Percentiles rank a stretch among this genome's conserved stretches.
phyloP scores from a whole-genome alignment of 2,329 filamentous ascomycete species.

The Escovopsis weberi region DNA sequence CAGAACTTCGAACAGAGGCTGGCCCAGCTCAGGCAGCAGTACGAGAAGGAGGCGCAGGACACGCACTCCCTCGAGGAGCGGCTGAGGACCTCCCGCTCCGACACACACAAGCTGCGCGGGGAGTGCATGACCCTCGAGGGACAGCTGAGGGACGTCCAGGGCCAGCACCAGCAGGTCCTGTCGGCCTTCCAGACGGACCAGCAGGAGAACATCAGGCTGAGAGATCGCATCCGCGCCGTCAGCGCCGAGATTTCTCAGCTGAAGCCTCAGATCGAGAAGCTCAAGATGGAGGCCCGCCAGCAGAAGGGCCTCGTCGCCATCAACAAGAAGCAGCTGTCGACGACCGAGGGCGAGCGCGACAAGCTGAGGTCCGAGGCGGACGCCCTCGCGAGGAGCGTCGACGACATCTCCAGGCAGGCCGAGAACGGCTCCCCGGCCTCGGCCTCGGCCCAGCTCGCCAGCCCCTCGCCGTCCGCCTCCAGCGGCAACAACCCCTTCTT shows the following conservation, averaged over 20 bases:
- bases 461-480: constrained; percentile 51
- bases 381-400: constrained; percentile 48
- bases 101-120: constrained; percentile 70
- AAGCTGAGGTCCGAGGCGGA: constrained; percentile 71
- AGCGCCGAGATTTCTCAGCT: constrained; percentile 74
- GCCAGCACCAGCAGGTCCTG: constrained; percentile 63
- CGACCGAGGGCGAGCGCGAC: constrained; percentile 77
- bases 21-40: constrained; percentile 70
- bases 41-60: constrained; percentile 84
- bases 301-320: constrained; percentile 95
- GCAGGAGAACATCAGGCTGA: constrained; percentile 71
- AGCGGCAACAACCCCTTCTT: constrained; percentile 95
- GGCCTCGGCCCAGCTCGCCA: constrained; percentile 40
- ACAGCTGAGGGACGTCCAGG: constrained; percentile 65
- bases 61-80: constrained; percentile 77
- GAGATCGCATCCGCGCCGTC: constrained; percentile 71
- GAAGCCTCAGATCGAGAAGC: constrained; percentile 84
- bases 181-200: constrained; percentile 71
- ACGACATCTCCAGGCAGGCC: constrained; percentile 40
- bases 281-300: constrained; percentile 81
- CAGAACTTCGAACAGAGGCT: constrained; percentile 83
- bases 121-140: constrained; percentile 76
- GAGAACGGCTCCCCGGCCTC: constrained; percentile 36
- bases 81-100: constrained; percentile 57
- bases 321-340: constrained; percentile 93